These are phyloP conservation scores for Aspergillus biplanus DNA, from an alignment of 495 filamentous ascomycete genomes.

Conservation along the genomic window DNA sequence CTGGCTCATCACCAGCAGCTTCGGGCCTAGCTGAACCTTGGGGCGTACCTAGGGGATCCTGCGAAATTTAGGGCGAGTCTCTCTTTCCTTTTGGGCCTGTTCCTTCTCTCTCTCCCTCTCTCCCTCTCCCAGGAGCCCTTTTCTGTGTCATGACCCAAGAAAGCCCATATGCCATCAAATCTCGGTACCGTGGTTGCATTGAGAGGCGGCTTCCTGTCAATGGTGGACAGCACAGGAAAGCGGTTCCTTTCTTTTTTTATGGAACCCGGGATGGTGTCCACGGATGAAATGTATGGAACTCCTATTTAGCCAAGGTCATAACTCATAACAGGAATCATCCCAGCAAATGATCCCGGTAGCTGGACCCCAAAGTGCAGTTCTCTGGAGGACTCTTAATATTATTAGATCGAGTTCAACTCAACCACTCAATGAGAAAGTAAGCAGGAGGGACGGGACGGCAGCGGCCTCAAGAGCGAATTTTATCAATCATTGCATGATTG, in stretches of 20 bases:
- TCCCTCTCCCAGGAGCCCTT: too few relatives aligned
- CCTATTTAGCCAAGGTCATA: too few relatives aligned
- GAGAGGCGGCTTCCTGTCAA: neutral
- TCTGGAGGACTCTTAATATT: too few relatives aligned
- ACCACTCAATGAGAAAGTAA: too few relatives aligned
- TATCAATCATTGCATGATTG: too few relatives aligned
- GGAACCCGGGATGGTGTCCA: neutral
- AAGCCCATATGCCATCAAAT: neutral
- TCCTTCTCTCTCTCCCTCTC: neutral
- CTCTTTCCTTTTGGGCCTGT: slow-evolving; percentile 1
- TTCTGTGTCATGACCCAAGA: slow-evolving; percentile 1
- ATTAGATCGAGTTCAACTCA: too few relatives aligned
- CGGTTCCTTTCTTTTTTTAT: slow-evolving; percentile 4
- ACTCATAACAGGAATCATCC: too few relatives aligned
- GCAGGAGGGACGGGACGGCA: too few relatives aligned
- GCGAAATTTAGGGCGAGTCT: slow-evolving; percentile 9
- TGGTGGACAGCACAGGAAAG: neutral
- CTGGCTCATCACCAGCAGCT: slow-evolving; percentile 17
- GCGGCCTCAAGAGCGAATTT: too few relatives aligned
- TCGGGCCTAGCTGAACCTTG: slow-evolving; percentile 19
- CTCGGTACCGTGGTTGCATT: slow-evolving; percentile 1
- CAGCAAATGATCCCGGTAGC: too few relatives aligned
- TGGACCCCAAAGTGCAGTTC: too few relatives aligned
- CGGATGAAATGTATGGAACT: too few relatives aligned
- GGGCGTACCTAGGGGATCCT: slow-evolving; percentile 13